Conservation (phyloP, 2,329 filamentous ascomycete species). For the Talaromyces islandicus region DNA sequence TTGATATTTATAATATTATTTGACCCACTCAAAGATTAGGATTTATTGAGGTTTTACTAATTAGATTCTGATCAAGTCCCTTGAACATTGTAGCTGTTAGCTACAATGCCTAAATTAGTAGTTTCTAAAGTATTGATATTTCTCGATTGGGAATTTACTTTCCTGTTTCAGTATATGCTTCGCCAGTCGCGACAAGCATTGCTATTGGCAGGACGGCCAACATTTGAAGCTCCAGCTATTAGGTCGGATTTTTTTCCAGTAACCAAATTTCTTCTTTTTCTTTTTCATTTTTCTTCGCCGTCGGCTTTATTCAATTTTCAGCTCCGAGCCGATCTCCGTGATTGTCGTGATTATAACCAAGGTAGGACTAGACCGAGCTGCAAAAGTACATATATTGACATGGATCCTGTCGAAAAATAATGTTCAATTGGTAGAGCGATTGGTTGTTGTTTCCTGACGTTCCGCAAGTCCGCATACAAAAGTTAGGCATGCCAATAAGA, state of each 20-base stretch:
- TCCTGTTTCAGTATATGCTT: background rate
- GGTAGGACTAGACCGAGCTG: background rate
- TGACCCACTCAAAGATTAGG: background rate
- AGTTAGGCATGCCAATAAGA: background rate
- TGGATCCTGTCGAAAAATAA: background rate
- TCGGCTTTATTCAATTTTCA: background rate
- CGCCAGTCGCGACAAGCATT: background rate
- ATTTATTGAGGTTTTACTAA: background rate
- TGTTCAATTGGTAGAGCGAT: background rate
- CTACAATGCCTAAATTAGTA: background rate
- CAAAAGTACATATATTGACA: background rate
- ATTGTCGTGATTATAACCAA: background rate
- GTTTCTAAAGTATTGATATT: background rate
- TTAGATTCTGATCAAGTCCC: background rate
- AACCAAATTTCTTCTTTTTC: background rate
- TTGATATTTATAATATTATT: background rate
- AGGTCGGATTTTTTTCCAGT: background rate
- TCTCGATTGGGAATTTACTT: background rate
- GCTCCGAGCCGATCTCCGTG: background rate
- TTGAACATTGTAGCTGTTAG: background rate
- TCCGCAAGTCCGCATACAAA: no score
- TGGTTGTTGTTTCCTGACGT: background rate
- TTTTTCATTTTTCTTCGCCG: background rate
- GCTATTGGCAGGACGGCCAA: background rate
- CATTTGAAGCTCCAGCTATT: background rate